Base-by-base conservation (phyloP, 108 stramenopile species). In the Nitzschia sp. region DNA sequence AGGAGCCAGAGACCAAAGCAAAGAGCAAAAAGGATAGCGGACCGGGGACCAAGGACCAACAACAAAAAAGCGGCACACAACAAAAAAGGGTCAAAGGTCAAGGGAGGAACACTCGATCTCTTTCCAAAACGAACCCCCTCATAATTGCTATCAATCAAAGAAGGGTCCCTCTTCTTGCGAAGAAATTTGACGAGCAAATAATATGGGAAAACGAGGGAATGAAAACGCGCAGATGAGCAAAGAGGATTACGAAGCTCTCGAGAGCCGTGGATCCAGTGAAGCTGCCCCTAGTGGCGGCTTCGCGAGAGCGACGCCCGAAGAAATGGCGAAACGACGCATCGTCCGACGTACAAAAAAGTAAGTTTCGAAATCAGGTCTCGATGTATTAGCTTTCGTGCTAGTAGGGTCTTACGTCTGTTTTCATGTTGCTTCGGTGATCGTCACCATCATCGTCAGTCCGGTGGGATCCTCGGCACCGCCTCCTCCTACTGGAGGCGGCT, bases 241-340 rank as follows among this genome's bases (percentile, higher is more conserved):
- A 32, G 69, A 71, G 16, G 69, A 71, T 1, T 71, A 61, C 25
- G 69, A 71, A 34, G 59, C 58, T 23, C 44, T 28, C 3, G 33
- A 53, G 22, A 11, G n/a, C 34, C n/a, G n/a, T n/a, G 53, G 54
- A 2, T 15, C 8, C 3, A 48, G 32, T 13, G n/a, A 21, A 28
- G 19, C 19, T 2, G 45, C 8, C 15, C n/a, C 46, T 21, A 30
- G 31, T n/a, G 48, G 19, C 25, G 30, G 30, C 21, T 61, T 71
- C 22, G 9, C 45, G 11, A 4, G 48, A 27, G 69, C 69, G 13
- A 32, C 45, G 8, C 38, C 33, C 19, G 59, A 71, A 22, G 69
- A 45, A 2, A 32, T 71, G 19, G 23, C 32, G 1, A 33, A 45
- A 26, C 69, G 69, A 2, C 45, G 47, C 2, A 61, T 71, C 0